A percentile compares a stretch with the other conserved stretches of the same genome.
phyloP scores from a whole-genome alignment of 805 yeast species.

The Metschnikowia arizonensis region DNA sequence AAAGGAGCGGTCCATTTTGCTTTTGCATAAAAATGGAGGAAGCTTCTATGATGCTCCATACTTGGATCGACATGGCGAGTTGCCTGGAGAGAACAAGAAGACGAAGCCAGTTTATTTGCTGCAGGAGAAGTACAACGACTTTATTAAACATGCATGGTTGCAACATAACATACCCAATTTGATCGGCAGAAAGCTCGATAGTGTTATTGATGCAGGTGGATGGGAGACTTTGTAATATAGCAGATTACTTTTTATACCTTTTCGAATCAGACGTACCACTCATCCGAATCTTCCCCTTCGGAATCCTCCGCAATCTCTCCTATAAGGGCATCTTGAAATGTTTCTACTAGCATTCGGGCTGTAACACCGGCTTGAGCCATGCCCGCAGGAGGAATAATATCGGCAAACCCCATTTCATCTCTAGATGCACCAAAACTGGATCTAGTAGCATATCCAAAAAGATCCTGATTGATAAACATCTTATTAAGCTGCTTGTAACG shows the following conservation, averaged over 20 bases:
- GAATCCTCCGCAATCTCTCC: neutral
- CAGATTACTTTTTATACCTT: neutral
- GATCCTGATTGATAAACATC: constrained; percentile 59
- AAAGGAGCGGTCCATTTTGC: constrained; percentile 57
- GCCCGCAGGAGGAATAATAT: neutral
- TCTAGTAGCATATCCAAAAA: constrained; percentile 45
- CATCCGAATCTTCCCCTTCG: constrained; percentile 9
- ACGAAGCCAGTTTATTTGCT: constrained; percentile 70
- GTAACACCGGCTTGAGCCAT: constrained; percentile 2
- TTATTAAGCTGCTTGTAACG: constrained; percentile 56
- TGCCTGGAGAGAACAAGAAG: constrained; percentile 67
- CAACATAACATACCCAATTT: constrained; percentile 72
- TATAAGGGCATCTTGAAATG: constrained; percentile 1
- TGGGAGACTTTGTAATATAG: constrained; percentile 75
- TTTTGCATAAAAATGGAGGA: constrained; percentile 73
- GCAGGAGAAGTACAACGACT: constrained; percentile 56
- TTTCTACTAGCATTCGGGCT: constrained; percentile 2
- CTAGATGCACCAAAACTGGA: constrained; percentile 9
- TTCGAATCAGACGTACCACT: neutral
- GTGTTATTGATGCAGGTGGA: constrained; percentile 82
- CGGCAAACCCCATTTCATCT: constrained; percentile 2
- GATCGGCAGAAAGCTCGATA: constrained; percentile 77
- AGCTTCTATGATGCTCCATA: constrained; percentile 83
- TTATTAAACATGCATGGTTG: constrained; percentile 68
- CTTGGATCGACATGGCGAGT: constrained; percentile 81